A percentile compares a stretch with the other conserved stretches of the same genome.
Conservation (phyloP, 2,329 filamentous ascomycete genomes). For the Sphaerulina populicola region DNA sequence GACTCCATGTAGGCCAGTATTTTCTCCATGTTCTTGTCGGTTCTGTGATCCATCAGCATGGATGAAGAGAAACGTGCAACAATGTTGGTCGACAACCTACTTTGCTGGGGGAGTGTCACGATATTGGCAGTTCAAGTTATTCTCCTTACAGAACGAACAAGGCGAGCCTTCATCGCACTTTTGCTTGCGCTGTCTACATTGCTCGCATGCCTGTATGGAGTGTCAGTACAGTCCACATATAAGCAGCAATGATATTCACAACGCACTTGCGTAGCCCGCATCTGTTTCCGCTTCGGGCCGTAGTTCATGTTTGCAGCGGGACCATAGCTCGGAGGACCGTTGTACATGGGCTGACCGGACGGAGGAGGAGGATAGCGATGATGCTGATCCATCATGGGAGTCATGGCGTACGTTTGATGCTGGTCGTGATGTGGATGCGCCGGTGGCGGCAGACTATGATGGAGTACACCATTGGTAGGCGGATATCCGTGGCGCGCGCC, state of each 20-base stretch:
- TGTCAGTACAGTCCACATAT: constrained; percentile 17
- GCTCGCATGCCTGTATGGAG: constrained; percentile 67
- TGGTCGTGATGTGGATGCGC: constrained; percentile 24
- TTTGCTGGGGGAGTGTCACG: constrained; percentile 86
- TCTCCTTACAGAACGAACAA: constrained; percentile 79
- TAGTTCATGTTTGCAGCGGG: constrained; percentile 23
- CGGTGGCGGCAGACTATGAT: constrained; percentile 22
- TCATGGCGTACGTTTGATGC: constrained; percentile 23
- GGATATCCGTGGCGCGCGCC: constrained; percentile 28
- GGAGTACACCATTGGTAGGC: constrained; percentile 23
- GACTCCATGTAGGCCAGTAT: constrained; percentile 40
- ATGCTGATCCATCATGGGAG: constrained; percentile 27
- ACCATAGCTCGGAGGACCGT: constrained; percentile 20
- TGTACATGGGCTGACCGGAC: constrained; percentile 24
- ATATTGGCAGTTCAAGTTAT: constrained; percentile 75
- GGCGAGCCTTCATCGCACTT: constrained; percentile 85
- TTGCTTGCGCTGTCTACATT: constrained; percentile 76
- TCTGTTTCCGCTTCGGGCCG: constrained; percentile 29
- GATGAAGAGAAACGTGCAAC: neutral
- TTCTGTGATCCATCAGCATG: constrained; percentile 32
- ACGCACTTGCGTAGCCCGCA: constrained; percentile 33
- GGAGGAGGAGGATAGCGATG: constrained; percentile 24
- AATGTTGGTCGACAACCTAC: constrained; percentile 44
- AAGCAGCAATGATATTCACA: neutral
- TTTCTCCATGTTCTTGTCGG: constrained; percentile 43